Percentiles rank a stretch among this genome's conserved stretches.
Evolutionary conservation across 129 eudicot species (phyloP).

Genomic region (Artemisia tridentata): DNA sequence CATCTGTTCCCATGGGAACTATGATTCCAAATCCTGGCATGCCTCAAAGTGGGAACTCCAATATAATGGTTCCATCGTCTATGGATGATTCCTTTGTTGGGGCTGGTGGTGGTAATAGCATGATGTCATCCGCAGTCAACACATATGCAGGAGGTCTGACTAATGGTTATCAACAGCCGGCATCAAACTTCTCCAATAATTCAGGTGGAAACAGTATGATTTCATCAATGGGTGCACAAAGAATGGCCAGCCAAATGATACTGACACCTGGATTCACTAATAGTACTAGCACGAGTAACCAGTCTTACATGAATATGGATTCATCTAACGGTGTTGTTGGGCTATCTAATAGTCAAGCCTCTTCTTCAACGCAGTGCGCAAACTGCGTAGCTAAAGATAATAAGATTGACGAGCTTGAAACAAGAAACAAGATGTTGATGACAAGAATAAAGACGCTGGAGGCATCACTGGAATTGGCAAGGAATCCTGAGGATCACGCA

Average conservation of each 20-base stretch:
- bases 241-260: slow-evolving; percentile 89
- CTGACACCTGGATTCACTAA: slow-evolving; percentile 86
- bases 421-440: too few species aligned
- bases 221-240: slow-evolving; percentile 62
- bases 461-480: too few species aligned
- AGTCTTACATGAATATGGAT: slow-evolving; percentile 51
- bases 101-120: too few species aligned
- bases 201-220: slow-evolving; percentile 53
- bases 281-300: slow-evolving; percentile 40
- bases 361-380: too few species aligned
- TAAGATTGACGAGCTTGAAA: too few species aligned
- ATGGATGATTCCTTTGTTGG: slow-evolving; percentile 30
- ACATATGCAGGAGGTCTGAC: slow-evolving; percentile 47
- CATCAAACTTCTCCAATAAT: slow-evolving; percentile 45
- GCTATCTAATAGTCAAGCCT: slow-evolving; percentile 22
- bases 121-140: slow-evolving; percentile 2
- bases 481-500: too few species aligned
- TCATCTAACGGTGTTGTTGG: slow-evolving; percentile 39
- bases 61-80: slow-evolving; percentile 45
- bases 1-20: slow-evolving; percentile 59
- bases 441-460: too few species aligned
- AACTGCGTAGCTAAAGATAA: too few species aligned
- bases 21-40: slow-evolving; percentile 97
- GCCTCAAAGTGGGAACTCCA: slow-evolving; percentile 69
- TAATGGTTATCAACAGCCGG: slow-evolving; percentile 69